Evolutionary conservation across 2,329 filamentous ascomycete species (phyloP), one percentile per base, ranked within the genome.

Genomic region (Phaeosphaeria sp.): DNA sequence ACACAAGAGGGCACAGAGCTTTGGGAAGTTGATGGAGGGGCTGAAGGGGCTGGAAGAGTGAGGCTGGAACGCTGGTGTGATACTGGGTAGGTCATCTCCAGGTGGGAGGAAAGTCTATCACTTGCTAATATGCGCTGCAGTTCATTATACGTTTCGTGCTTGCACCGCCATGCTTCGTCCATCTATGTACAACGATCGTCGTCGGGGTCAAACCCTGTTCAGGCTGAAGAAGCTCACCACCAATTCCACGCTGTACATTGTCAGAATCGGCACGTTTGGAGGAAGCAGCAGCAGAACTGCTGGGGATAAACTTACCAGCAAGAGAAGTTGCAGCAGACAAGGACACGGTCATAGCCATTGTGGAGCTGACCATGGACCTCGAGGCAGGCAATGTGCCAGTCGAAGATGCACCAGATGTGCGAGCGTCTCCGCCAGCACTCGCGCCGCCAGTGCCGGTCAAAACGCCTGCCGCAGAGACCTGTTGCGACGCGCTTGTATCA

Each of bases 391-490:
- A 47, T 6, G 56, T 43, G 17, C 62, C 59, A 42, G 57, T 49
- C 1, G 64, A 59, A 36, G 30, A 6, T 11, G 30, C 30, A 36
- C 30, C 30, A 3, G 30, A 36, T 7, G 30, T 11, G 30, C 30
- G 61, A 47, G 21, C 56, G 23, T 23, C 53, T 41, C 63, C 60
- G 30, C 65, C 63, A 44, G 60, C 59, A 20, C 55, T 58, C 27
- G 73, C 66, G 39, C 72, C 72, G 25, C 72, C 72, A n/a, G 73
- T 61, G 17, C 60, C 63, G 17, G 66, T 71, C 46, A 60, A 62
- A 48, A 63, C 65, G 1, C 63, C 71, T 43, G 72, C 72, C 36
- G 70, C 68, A 22, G 62, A 71, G 36, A 74, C 64, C 30, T 74
- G 67, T 54, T 71, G 70, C 0, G 63, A 58, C 9, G 64, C 54